These are phyloP conservation scores for Mycena alexandri DNA, from an alignment of 768 basidiomycete species.

Conservation along the genomic window DNA sequence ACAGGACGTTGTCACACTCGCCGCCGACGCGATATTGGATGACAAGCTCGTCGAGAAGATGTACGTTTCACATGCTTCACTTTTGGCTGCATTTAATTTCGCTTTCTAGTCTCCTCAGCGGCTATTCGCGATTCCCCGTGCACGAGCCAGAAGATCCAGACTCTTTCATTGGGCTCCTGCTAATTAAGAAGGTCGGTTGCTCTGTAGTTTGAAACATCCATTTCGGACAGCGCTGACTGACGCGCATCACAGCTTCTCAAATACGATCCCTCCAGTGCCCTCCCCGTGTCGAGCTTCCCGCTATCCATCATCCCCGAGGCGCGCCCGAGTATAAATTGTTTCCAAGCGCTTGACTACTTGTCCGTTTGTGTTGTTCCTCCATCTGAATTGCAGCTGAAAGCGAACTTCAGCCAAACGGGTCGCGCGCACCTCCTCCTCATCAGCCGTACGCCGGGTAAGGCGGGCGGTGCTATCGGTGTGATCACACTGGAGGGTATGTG, in stretches of 20 bases:
- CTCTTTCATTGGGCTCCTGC: conserved; percentile 72
- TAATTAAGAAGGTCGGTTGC: conserved; percentile 74
- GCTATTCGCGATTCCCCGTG: conserved; percentile 81
- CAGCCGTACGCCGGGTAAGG: conserved; percentile 82
- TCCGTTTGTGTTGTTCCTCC: conserved; percentile 55
- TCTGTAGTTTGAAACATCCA: no score
- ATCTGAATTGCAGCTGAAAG: no score
- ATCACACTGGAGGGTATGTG: conserved; percentile 86
- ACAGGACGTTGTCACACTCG: conserved; percentile 87
- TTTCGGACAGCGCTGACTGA: no score
- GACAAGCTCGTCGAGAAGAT: conserved; percentile 13
- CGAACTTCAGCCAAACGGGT: conserved; percentile 97
- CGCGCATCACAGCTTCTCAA: conserved; percentile 81
- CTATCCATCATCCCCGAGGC: conserved; percentile 93
- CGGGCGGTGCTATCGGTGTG: conserved; percentile 91
- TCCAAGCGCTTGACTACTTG: conserved; percentile 96
- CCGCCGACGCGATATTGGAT: conserved; percentile 64
- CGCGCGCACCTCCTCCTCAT: conserved; percentile 92
- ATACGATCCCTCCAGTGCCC: conserved; percentile 87
- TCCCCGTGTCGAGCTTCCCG: conserved; percentile 80
- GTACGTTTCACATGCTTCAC: no score
- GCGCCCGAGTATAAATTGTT: conserved; percentile 88
- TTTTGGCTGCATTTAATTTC: no score
- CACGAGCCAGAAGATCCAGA: conserved; percentile 64
- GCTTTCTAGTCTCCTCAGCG: conserved; percentile 41